phyloP scores from a whole-genome alignment of 2,329 filamentous ascomycete species.

The Allantophomopsis cytisporea region DNA sequence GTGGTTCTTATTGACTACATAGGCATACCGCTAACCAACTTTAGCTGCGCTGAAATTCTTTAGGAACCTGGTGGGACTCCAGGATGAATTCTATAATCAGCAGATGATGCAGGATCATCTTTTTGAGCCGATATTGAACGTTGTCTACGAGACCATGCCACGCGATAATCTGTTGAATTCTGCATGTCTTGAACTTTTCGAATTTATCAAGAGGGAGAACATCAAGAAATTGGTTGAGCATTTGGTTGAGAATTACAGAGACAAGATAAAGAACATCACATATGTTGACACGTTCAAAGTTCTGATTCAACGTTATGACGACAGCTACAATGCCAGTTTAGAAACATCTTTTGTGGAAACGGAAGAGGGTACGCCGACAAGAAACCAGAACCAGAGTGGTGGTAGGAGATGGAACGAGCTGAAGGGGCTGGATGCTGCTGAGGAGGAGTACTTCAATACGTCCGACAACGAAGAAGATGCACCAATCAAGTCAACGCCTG shows the following conservation, averaged over 20 bases:
- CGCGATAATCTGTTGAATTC: conserved; percentile 90
- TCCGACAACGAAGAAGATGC: conserved; percentile 78
- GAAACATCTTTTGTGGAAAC: conserved; percentile 61
- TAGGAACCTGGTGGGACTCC: conserved; percentile 68
- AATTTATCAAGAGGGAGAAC: conserved; percentile 72
- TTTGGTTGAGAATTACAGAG: conserved; percentile 71
- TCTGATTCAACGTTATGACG: conserved; percentile 65
- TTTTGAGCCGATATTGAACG: conserved; percentile 72
- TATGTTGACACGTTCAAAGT: conserved; percentile 78
- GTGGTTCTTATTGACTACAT: conserved; percentile 16
- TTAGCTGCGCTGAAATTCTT: conserved; percentile 86
- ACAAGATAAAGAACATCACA: conserved; percentile 60
- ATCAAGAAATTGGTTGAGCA: conserved; percentile 73
- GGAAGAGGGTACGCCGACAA: conserved; percentile 38
- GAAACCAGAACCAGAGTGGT: conserved; percentile 31
- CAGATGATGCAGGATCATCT: conserved; percentile 72
- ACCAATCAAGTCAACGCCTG: conserved; percentile 18
- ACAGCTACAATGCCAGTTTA: conserved; percentile 51
- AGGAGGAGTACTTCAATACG: conserved; percentile 89
- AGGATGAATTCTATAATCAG: conserved; percentile 84
- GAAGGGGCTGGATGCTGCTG: conserved; percentile 71
- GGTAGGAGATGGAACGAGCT: conserved; percentile 54
- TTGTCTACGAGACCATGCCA: conserved; percentile 75
- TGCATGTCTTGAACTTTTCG: conserved; percentile 86
- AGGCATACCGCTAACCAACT: conserved; percentile 14